Conservation (phyloP, 495 filamentous ascomycete genomes). For the Cercophora sp. region DNA sequence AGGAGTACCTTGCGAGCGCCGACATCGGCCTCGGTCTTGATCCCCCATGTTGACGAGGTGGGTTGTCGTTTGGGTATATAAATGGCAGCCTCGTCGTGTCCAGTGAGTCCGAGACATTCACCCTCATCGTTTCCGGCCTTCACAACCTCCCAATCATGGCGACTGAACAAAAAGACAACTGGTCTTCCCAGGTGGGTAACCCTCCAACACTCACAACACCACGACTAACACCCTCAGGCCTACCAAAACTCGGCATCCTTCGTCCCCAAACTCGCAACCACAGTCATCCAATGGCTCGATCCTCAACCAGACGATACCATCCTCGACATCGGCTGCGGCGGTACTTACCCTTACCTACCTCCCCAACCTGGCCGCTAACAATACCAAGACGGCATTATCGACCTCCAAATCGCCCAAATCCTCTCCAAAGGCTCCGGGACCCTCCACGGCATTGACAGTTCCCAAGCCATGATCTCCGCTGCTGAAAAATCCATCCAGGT, state of each 20-base stretch:
- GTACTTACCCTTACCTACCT: slow-evolving; percentile 18
- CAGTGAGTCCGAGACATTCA: too few relatives aligned
- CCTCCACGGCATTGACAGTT: slow-evolving; percentile 64
- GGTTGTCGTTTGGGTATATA: too few relatives aligned
- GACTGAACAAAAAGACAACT: slow-evolving; percentile 47
- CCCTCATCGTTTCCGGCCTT: too few relatives aligned
- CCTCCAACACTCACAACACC: neutral
- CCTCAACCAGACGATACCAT: slow-evolving; percentile 57
- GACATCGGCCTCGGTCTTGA: too few relatives aligned
- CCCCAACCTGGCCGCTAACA: neutral
- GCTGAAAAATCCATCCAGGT: slow-evolving; percentile 36
- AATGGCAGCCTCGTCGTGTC: too few relatives aligned
- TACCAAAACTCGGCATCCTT: slow-evolving; percentile 68
- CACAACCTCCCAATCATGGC: too few relatives aligned
- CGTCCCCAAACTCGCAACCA: slow-evolving; percentile 63
- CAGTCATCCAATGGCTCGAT: slow-evolving; percentile 61
- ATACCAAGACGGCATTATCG: slow-evolving; percentile 59
- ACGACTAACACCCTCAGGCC: slow-evolving; percentile 26
- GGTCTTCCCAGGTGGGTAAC: slow-evolving; percentile 52
- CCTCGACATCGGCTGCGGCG: slow-evolving; percentile 74
- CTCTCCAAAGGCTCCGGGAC: slow-evolving; percentile 36
- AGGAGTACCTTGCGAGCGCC: too few relatives aligned
- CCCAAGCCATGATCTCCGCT: slow-evolving; percentile 58
- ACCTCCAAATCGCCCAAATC: slow-evolving; percentile 47
- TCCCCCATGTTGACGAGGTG: too few relatives aligned